Conservation (phyloP, 2,329 filamentous ascomycete species). For the Aspergillus ochraceoroseus region DNA sequence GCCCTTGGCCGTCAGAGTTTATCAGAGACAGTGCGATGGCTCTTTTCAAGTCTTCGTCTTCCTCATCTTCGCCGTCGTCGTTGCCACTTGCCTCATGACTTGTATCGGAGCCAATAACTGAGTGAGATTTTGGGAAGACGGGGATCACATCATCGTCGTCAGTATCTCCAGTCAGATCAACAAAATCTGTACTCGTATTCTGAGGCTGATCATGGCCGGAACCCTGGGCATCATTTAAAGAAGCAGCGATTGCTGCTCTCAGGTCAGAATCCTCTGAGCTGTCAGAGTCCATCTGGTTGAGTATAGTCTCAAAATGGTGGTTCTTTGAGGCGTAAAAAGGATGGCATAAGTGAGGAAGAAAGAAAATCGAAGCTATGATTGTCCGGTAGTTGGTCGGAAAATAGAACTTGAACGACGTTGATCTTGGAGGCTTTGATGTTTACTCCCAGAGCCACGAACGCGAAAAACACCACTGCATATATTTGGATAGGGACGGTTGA, state of each 20-base stretch:
- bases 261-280: conserved; percentile 16
- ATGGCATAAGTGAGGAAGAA: neutral
- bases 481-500: no score
- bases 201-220: neutral
- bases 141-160: conserved; percentile 30
- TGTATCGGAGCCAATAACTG: conserved; percentile 26
- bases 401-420: no score
- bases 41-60: conserved; percentile 36
- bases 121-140: conserved; percentile 28
- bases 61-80: conserved; percentile 20
- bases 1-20: conserved; percentile 13
- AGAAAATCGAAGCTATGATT: no score
- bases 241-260: conserved; percentile 22
- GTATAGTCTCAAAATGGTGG: neutral
- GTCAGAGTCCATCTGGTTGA: conserved; percentile 9
- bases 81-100: neutral
- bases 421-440: no score
- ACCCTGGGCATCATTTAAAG: conserved; percentile 17
- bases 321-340: neutral
- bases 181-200: conserved; percentile 16
- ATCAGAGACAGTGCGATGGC: conserved; percentile 36
- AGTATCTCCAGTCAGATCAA: conserved; percentile 31
- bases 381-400: no score
- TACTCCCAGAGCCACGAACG: no score
- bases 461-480: no score